A percentile compares a stretch with the other conserved stretches of the same genome.
Evolutionary conservation across 257 asterid genomes (phyloP).

Genomic region (Fraxinus pennsylvanica): DNA sequence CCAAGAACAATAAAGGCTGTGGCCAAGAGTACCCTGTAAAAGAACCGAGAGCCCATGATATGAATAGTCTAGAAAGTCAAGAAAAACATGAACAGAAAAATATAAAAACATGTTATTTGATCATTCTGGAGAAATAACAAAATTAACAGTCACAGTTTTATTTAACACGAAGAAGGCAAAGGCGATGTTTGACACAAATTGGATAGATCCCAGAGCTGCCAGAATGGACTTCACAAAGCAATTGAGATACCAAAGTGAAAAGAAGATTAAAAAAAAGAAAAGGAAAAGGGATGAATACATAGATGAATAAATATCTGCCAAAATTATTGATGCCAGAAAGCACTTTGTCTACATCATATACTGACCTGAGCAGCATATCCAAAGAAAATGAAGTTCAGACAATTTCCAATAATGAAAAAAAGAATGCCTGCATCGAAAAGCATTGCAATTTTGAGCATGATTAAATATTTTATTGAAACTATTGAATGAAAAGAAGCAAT

Average conservation of each 20-base stretch:
- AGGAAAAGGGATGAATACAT: slow-evolving; percentile 10
- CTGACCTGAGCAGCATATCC: slow-evolving; percentile 99
- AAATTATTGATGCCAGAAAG: slow-evolving; percentile 15
- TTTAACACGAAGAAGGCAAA: slow-evolving; percentile 82
- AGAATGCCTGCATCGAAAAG: slow-evolving; percentile 61
- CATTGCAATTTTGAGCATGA: slow-evolving; percentile 15
- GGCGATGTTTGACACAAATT: slow-evolving; percentile 89
- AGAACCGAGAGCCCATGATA: slow-evolving; percentile 26
- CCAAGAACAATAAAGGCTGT: slow-evolving; percentile 96
- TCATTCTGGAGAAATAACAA: slow-evolving; percentile 20
- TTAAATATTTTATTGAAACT: not conserved
- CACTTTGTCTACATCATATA: slow-evolving; percentile 16
- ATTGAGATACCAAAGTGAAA: slow-evolving; percentile 24
- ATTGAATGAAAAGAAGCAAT: slow-evolving; percentile 21
- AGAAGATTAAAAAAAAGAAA: slow-evolving; percentile 11
- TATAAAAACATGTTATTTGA: slow-evolving; percentile 17
- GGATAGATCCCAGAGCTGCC: slow-evolving; percentile 96
- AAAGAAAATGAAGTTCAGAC: slow-evolving; percentile 90
- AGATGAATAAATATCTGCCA: slow-evolving; percentile 24
- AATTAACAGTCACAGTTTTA: slow-evolving; percentile 72
- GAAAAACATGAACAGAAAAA: slow-evolving; percentile 14
- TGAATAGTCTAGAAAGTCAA: not conserved
- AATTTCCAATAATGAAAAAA: slow-evolving; percentile 80
- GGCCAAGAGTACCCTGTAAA: slow-evolving; percentile 78
- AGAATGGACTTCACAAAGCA: slow-evolving; percentile 77